These are phyloP conservation scores for Fusarium poae DNA, from an alignment of 2,329 filamentous ascomycete species.

Conservation along the genomic window DNA sequence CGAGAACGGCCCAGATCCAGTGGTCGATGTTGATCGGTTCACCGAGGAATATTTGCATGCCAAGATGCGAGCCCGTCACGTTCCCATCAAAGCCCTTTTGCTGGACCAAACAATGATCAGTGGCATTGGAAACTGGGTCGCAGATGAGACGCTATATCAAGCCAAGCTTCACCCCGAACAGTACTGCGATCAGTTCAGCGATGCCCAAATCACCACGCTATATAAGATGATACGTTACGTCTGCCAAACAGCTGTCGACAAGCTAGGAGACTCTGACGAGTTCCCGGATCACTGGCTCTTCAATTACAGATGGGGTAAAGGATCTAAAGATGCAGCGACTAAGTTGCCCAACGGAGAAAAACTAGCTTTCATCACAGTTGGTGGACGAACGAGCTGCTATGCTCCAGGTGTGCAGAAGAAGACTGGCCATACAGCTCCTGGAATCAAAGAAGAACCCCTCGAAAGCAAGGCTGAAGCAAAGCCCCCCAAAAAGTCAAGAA, in stretches of 20 bases:
- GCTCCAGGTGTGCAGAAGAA: slow-evolving; percentile 91
- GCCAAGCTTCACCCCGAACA: slow-evolving; percentile 92
- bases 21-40: slow-evolving; percentile 82
- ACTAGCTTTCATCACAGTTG: slow-evolving; percentile 88
- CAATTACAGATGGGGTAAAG: slow-evolving; percentile 90
- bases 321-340: slow-evolving; percentile 77
- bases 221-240: slow-evolving; percentile 82
- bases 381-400: slow-evolving; percentile 90
- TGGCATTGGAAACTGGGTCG: slow-evolving; percentile 97
- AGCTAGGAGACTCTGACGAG: slow-evolving; percentile 82
- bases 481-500: slow-evolving; percentile 47
- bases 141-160: slow-evolving; percentile 92
- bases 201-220: slow-evolving; percentile 77
- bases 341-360: slow-evolving; percentile 86
- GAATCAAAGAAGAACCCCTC: slow-evolving; percentile 59
- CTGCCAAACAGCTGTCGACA: slow-evolving; percentile 81
- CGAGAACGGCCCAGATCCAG: slow-evolving; percentile 94
- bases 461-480: slow-evolving; percentile 48
- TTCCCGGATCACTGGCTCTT: slow-evolving; percentile 93
- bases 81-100: slow-evolving; percentile 89
- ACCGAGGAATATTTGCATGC: slow-evolving; percentile 80
- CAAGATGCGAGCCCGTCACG: slow-evolving; percentile 80
- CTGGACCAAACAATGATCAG: slow-evolving; percentile 90
- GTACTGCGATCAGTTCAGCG: slow-evolving; percentile 84
- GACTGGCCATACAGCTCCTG: slow-evolving; percentile 59